Conservation (phyloP, 225 moss, liverwort and hornwort genomes). For the Pseudisothecium myosuroides region DNA sequence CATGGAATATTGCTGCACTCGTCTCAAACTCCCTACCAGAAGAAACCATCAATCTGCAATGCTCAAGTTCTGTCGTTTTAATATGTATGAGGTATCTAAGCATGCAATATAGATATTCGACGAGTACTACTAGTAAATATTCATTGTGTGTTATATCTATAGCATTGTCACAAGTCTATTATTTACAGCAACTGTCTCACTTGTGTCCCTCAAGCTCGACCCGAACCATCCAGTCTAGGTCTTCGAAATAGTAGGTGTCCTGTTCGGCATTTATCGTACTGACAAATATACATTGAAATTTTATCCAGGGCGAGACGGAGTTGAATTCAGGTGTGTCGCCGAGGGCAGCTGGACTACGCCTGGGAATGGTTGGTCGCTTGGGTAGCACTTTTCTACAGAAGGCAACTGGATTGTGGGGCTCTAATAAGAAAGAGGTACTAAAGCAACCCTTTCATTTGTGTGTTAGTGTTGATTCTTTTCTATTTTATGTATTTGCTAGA, state of each 20-base stretch:
- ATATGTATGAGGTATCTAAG: background rate
- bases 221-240: background rate
- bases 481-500: background rate
- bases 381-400: conserved; percentile 26
- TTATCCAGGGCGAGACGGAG: conserved; percentile 7
- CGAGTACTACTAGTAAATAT: background rate
- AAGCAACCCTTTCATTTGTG: background rate
- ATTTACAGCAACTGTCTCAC: background rate
- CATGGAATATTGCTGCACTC: conserved; percentile 9
- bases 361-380: conserved; percentile 22
- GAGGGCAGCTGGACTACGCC: conserved; percentile 7
- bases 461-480: background rate
- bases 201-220: background rate
- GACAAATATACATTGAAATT: background rate
- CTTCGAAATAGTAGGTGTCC: background rate
- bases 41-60: conserved; percentile 5
- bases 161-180: background rate
- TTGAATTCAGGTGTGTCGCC: conserved; percentile 10
- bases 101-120: background rate
- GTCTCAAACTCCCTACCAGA: background rate
- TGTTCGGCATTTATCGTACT: background rate
- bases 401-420: conserved; percentile 42
- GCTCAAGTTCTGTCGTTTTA: background rate
- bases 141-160: background rate
- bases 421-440: conserved; percentile 34